phyloP scores from a whole-genome alignment of 192 early-diverging fungal species.

The Coemansia sp. region DNA sequence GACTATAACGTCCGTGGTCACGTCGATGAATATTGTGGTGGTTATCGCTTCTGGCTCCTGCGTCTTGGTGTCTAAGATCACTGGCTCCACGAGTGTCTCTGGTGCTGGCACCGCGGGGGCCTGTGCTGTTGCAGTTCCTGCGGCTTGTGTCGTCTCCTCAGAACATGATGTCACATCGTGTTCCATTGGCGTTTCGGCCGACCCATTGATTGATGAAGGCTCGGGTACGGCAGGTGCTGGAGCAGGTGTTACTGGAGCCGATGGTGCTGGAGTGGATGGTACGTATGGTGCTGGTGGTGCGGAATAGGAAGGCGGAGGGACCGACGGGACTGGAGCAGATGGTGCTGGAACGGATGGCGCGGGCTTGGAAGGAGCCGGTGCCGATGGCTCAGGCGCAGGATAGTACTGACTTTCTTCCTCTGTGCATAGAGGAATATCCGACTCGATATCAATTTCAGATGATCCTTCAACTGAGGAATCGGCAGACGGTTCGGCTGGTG shows the following conservation, averaged over 20 bases:
- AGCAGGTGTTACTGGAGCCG: conserved; percentile 7
- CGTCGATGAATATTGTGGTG: neutral
- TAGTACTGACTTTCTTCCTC: neutral
- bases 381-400: neutral
- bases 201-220: neutral
- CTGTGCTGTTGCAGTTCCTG: neutral
- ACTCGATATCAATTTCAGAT: neutral
- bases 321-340: neutral
- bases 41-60: neutral
- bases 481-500: conserved; percentile 9
- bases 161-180: neutral
- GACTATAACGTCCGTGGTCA: neutral
- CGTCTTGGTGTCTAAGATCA: neutral
- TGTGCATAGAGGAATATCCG: neutral
- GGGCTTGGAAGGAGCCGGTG: neutral
- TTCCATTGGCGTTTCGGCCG: neutral
- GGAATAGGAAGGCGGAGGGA: conserved; percentile 9
- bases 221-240: neutral
- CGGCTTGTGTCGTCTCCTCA: neutral
- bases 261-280: conserved; percentile 1
- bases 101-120: neutral
- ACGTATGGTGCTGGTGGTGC: neutral
- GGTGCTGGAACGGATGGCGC: conserved; percentile 9
- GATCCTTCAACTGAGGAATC: conserved; percentile 11
- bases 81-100: neutral